Base-by-base conservation (phyloP, 805 yeast genomes). In the Wickerhamomyces ciferrii region DNA sequence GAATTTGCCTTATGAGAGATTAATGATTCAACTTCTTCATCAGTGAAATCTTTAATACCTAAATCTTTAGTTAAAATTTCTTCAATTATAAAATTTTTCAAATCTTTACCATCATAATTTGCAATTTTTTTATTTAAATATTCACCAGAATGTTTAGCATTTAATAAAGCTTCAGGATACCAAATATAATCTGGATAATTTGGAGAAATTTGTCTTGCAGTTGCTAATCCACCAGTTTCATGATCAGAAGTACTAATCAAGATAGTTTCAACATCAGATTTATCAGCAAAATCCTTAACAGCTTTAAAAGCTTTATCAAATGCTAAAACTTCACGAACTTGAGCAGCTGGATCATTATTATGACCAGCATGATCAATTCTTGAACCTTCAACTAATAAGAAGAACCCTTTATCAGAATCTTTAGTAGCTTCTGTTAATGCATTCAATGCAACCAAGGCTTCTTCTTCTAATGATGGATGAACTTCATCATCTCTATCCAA, bases 311-410 rank as follows among this genome's bases (percentile, higher is more conserved):
- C 90, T 49, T 79, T 80, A 62, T 87, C 96, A 63, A 81, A 91
- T 2, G 95, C 96, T 55, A 90, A 69, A 4, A 88, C 92, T 66
- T 91, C 97, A 59, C 90, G 76, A 6, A 87, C 96, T 68, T 90
- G 96, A 9, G 96, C 96, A 7, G 92, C 92, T 11, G 97, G 92
- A 63, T 91, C 97, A 60, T 91, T 90, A 56, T 78, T 83, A 67
- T 91, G 97, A 39, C 97, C 97, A 6, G 96, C 96, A 61, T 90
- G 97, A 67, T 91, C 97, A 58, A 91, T 90, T 64, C 97, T 77
- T 6, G 96, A 87, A 18, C 97, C 97, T 70, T 91, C 97, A 44
- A 91, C 79, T 64, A 91, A 63, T 48, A 91, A 65, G 69, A 91
- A 90, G 65, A 91, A 90, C 0, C 97, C 97, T 53, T 84, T 67